A percentile compares a stretch with the other conserved stretches of the same genome.
phyloP scores from a whole-genome alignment of 1,284 basidiomycete species.

The Ustilago loliicola region DNA sequence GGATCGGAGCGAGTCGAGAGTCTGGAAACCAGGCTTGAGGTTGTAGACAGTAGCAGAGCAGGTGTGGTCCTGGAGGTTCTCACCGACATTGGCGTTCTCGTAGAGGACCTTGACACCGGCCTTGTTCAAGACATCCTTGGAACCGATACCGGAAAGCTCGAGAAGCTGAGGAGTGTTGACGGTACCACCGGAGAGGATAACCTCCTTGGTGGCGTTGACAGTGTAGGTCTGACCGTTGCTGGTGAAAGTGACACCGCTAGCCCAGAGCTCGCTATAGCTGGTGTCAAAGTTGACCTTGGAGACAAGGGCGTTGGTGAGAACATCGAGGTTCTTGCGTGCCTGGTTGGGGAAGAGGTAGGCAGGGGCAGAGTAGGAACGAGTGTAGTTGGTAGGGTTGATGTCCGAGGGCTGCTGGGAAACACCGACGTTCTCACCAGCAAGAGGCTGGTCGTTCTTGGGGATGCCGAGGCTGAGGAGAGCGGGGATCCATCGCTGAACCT shows the following conservation, averaged over 20 bases:
- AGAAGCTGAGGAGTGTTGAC: slow-evolving; percentile 72
- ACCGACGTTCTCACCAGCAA: slow-evolving; percentile 62
- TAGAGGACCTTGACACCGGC: slow-evolving; percentile 68
- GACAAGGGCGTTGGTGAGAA: slow-evolving; percentile 58
- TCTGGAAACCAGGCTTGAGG: slow-evolving; percentile 55
- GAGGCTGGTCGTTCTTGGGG: slow-evolving; percentile 53
- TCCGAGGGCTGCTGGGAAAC: slow-evolving; percentile 62
- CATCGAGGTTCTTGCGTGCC: slow-evolving; percentile 55
- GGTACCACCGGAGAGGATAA: slow-evolving; percentile 63
- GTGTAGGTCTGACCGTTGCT: slow-evolving; percentile 51
- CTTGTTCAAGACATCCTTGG: slow-evolving; percentile 69
- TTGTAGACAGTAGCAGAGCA: slow-evolving; percentile 63
- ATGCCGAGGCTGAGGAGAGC: slow-evolving; percentile 54
- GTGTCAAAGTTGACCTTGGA: slow-evolving; percentile 58
- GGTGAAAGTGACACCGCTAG: slow-evolving; percentile 54
- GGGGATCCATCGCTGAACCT: slow-evolving; percentile 55
- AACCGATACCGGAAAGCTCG: slow-evolving; percentile 74
- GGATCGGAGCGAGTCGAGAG: slow-evolving; percentile 62
- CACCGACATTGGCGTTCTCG: slow-evolving; percentile 70
- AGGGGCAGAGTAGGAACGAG: slow-evolving; percentile 63
- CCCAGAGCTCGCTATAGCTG: slow-evolving; percentile 29
- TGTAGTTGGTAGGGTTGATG: slow-evolving; percentile 63
- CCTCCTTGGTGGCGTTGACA: slow-evolving; percentile 57
- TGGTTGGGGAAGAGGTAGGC: slow-evolving; percentile 64
- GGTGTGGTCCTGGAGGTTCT: slow-evolving; percentile 73